phyloP scores from a whole-genome alignment of 1,284 basidiomycete genomes.

The Heterobasidion irregulare region DNA sequence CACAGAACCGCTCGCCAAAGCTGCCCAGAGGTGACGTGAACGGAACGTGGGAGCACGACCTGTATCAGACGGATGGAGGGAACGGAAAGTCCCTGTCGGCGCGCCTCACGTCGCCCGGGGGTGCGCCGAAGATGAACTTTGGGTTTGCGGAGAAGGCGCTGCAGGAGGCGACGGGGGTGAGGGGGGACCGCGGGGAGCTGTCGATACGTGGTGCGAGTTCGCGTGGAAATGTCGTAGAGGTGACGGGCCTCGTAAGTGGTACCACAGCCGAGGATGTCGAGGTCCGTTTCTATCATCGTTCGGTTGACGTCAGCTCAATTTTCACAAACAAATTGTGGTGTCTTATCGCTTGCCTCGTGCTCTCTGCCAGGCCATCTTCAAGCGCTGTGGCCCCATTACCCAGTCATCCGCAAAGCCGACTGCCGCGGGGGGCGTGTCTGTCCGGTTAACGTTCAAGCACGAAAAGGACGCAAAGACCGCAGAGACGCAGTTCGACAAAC shows the following conservation, averaged over 20 bases:
- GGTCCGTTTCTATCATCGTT: slow-evolving; percentile 24
- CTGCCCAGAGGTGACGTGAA: slow-evolving; percentile 58
- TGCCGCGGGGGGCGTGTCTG: slow-evolving; percentile 40
- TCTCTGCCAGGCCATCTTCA: slow-evolving; percentile 64
- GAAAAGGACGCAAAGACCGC: slow-evolving; percentile 57
- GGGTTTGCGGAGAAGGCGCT: slow-evolving; percentile 34
- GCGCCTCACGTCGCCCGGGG: slow-evolving; percentile 39
- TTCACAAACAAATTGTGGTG: not conserved
- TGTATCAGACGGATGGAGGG: slow-evolving; percentile 45
- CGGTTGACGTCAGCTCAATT: not conserved
- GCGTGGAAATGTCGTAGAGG: slow-evolving; percentile 65
- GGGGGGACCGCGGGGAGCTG: slow-evolving; percentile 27
- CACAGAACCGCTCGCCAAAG: slow-evolving; percentile 29
- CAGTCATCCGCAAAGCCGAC: slow-evolving; percentile 34
- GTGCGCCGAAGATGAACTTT: slow-evolving; percentile 45
- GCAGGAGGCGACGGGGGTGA: slow-evolving; percentile 20
- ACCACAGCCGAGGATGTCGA: slow-evolving; percentile 81
- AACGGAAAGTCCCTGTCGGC: slow-evolving; percentile 48
- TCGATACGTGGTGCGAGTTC: slow-evolving; percentile 70
- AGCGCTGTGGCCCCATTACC: slow-evolving; percentile 64
- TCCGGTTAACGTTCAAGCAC: slow-evolving; percentile 69
- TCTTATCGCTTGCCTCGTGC: not conserved
- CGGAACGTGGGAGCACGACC: slow-evolving; percentile 63
- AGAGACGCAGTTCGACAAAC: slow-evolving; percentile 69
- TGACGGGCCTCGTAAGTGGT: slow-evolving; percentile 66